Conservation (phyloP, 768 basidiomycete species). For the Tylopilus sp. region DNA sequence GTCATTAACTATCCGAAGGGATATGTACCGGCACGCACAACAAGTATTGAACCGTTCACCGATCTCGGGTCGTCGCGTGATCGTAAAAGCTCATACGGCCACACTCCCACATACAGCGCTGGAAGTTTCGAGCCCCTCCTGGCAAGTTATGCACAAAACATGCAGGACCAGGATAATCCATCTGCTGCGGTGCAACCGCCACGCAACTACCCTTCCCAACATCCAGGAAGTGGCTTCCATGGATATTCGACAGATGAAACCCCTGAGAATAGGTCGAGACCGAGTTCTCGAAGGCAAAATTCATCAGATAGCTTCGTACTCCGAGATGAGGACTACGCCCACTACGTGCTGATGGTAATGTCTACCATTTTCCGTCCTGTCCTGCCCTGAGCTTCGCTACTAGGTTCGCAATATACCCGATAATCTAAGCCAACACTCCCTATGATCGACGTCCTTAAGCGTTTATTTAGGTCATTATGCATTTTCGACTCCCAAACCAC, state of each 20-base stretch:
- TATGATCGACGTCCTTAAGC: conserved; percentile 7
- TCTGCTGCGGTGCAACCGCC: conserved; percentile 23
- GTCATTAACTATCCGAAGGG: conserved; percentile 27
- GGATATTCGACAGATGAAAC: conserved; percentile 21
- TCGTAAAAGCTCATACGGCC: conserved; percentile 33
- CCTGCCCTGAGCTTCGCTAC: conserved; percentile 11
- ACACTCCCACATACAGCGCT: conserved; percentile 47
- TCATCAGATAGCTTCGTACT: conserved; percentile 25
- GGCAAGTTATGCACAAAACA: conserved; percentile 38
- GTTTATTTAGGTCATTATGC: conserved; percentile 6
- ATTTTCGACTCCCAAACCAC: conserved; percentile 3
- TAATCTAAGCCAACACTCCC: conserved; percentile 33
- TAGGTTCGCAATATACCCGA: conserved; percentile 59
- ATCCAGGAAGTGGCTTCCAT: not conserved
- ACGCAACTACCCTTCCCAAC: conserved; percentile 24
- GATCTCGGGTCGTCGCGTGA: conserved; percentile 28
- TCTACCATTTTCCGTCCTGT: not conserved
- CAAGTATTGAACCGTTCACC: conserved; percentile 26
- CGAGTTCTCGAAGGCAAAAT: conserved; percentile 20
- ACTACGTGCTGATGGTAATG: conserved; percentile 52
- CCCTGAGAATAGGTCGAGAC: conserved; percentile 23
- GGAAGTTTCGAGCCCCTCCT: conserved; percentile 63
- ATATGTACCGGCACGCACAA: conserved; percentile 46
- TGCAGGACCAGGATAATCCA: conserved; percentile 19
- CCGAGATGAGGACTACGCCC: conserved; percentile 54